Base-by-base conservation (phyloP, 2,329 filamentous ascomycete genomes). In the Orbilia javanica region DNA sequence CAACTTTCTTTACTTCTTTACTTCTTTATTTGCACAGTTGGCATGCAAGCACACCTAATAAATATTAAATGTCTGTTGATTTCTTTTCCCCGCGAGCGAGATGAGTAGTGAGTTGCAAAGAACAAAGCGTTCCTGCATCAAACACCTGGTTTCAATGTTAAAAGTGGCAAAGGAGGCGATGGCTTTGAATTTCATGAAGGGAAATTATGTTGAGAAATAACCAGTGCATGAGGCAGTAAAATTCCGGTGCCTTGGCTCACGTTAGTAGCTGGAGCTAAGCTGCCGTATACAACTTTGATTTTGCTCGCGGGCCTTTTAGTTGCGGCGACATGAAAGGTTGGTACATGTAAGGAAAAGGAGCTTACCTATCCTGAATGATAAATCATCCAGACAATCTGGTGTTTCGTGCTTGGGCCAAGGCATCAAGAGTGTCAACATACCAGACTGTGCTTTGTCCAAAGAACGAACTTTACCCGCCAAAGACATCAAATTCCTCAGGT, bases 81-180 rank as follows among this genome's bases (percentile, higher is more conserved):
- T 66, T 70, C 36, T 25, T 25, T 13, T 5, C 48, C 29, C 25
- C 36, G 52, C 52, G 18, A 29, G 25, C 20, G 11, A 22, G 20
- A 50, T 27, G 44, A n/a, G 42, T 50, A 69, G 13, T 13, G 13
- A 50, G 46, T 50, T 50, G 44, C 6, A 18, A 76, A 76, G 68
- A 63, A 50, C 20, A 53, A 44, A 42, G 22, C 44, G 53, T 69
- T 69, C 71, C 39, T 39, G 42, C 39, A 64, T 68, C 65, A 70
- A 76, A 76, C 72, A 65, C 44, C 34, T 48, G 25, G 64, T 48
- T 64, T 55, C 27, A 34, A 27, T 53, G 15, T 65, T 34, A 29
- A 66, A 77, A 77, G 66, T 71, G 66, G 73, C 67, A 77, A 77
- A 77, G 73, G 73, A 77, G 73, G 73, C 62, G 67, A 66, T 66